Conservation (phyloP, 106 monocot genomes). For the Apostasia shenzhenica region DNA sequence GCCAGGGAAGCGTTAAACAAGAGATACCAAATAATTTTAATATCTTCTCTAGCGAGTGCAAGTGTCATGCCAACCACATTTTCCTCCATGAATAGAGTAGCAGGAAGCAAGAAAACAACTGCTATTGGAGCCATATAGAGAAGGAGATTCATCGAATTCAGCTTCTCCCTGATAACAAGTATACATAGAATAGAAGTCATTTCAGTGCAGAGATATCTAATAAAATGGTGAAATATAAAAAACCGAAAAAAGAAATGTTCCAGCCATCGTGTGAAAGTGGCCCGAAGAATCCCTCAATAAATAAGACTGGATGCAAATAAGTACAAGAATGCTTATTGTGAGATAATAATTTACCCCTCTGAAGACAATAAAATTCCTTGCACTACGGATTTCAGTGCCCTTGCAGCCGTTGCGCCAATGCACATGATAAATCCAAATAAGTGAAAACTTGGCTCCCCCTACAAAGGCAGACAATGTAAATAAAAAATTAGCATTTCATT, state of each 20-base stretch:
- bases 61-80: conserved; percentile 73
- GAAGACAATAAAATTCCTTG: conserved; percentile 86
- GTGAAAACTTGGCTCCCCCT: conserved; percentile 88
- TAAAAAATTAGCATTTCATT: too few species aligned
- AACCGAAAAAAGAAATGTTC: too few species aligned
- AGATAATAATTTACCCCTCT: conserved; percentile 48
- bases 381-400: conserved; percentile 77
- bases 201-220: background rate
- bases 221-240: background rate
- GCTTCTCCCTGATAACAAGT: conserved; percentile 56
- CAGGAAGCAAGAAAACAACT: conserved; percentile 71
- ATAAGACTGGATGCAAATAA: background rate
- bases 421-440: conserved; percentile 89
- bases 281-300: too few species aligned
- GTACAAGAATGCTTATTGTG: background rate
- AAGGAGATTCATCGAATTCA: conserved; percentile 94
- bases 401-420: conserved; percentile 74
- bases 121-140: conserved; percentile 95
- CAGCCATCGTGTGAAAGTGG: too few species aligned
- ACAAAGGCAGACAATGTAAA: background rate
- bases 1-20: conserved; percentile 74
- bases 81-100: conserved; percentile 64
- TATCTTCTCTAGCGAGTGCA: conserved; percentile 64
- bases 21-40: conserved; percentile 56
- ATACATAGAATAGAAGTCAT: conserved; percentile 2